Conservation (phyloP, 2,329 filamentous ascomycete genomes). For the Xylogone sp. region DNA sequence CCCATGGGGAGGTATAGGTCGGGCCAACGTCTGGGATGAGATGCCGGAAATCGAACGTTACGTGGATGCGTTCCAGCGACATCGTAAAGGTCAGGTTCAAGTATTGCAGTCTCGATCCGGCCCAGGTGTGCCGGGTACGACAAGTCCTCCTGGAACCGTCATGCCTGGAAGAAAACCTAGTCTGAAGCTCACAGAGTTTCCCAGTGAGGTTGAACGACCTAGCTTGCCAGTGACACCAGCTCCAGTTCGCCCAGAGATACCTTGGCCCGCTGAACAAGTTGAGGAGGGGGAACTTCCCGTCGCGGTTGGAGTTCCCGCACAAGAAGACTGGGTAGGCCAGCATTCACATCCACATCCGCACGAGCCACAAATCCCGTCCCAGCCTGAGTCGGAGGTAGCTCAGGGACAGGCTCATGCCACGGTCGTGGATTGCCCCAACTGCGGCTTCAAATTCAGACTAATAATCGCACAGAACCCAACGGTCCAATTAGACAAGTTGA, state of each 20-base stretch:
- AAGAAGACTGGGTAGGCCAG: constrained; percentile 81
- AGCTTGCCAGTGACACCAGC: constrained; percentile 89
- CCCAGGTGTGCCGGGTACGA: constrained; percentile 24
- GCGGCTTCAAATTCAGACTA: constrained; percentile 29
- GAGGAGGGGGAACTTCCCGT: constrained; percentile 59
- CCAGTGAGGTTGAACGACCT: constrained; percentile 74
- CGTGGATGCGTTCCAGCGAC: constrained; percentile 70
- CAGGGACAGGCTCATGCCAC: constrained; percentile 47
- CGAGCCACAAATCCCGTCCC: not conserved
- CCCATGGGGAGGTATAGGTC: constrained; percentile 70
- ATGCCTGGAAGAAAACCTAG: constrained; percentile 33
- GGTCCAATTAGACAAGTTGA: constrained; percentile 66
- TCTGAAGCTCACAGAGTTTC: constrained; percentile 81
- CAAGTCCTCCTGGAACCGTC: constrained; percentile 19
- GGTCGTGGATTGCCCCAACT: constrained; percentile 26
- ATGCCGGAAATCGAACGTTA: constrained; percentile 85
- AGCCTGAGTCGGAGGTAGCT: constrained; percentile 41
- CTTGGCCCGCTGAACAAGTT: constrained; percentile 55
- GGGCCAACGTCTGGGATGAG: constrained; percentile 89
- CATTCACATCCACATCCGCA: not conserved
- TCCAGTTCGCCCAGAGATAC: constrained; percentile 65
- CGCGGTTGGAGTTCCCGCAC: constrained; percentile 79
- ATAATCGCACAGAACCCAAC: constrained; percentile 61
- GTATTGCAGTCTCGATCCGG: constrained; percentile 26
- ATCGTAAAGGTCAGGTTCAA: constrained; percentile 41